These are phyloP conservation scores for Mycena vitilis DNA, from an alignment of 768 basidiomycete species.

Conservation along the genomic window DNA sequence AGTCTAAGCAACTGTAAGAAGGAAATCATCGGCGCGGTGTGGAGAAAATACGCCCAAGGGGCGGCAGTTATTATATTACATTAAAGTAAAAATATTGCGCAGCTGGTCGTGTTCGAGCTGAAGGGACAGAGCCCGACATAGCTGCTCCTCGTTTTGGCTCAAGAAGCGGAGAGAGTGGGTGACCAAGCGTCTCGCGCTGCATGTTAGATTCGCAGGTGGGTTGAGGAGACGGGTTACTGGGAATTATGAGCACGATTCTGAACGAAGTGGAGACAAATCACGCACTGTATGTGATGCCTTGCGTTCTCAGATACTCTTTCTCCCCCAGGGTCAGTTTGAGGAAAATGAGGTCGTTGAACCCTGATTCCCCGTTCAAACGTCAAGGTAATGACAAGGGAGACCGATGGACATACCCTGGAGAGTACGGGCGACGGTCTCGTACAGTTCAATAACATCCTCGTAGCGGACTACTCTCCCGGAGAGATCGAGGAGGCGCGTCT, in stretches of 20 bases:
- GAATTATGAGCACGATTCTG: too few species aligned
- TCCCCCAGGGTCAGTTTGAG: background rate
- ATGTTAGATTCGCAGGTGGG: background rate
- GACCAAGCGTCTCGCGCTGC: background rate
- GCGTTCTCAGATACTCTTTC: background rate
- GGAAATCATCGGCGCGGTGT: too few species aligned
- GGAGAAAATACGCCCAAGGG: too few species aligned
- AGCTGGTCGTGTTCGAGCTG: too few species aligned
- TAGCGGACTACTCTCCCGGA: background rate
- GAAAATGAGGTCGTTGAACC: background rate
- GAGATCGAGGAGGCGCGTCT: background rate
- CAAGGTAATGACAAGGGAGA: constrained; percentile 12
- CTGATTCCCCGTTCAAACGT: constrained; percentile 7
- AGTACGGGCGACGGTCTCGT: background rate
- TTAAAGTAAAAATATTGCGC: too few species aligned
- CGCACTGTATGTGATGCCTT: constrained; percentile 7
- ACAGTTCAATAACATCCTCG: background rate
- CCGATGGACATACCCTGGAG: constrained; percentile 1
- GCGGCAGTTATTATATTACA: too few species aligned
- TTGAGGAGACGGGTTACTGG: too few species aligned
- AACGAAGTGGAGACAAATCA: constrained; percentile 12
- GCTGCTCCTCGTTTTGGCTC: too few species aligned
- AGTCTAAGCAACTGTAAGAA: too few species aligned
- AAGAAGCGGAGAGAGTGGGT: too few species aligned
- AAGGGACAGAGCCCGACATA: too few species aligned